Base-by-base conservation (phyloP, 768 basidiomycete genomes). In the Collybiopsis confluens region DNA sequence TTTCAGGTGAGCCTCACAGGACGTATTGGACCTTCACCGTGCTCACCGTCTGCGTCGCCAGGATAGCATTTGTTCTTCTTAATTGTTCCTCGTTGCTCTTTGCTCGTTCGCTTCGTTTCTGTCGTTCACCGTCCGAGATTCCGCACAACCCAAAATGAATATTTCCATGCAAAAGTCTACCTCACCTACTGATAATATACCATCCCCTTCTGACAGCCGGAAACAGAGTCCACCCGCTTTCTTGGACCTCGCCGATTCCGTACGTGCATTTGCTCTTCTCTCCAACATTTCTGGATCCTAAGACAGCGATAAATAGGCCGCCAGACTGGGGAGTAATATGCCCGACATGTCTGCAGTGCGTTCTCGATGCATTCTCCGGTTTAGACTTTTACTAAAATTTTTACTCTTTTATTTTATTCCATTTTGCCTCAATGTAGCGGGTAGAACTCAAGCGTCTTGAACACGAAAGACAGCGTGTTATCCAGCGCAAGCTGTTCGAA, bases 171-270 rank as follows among this genome's bases (percentile, higher is more conserved):
- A 89, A 75, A 82, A 83, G 70, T 80, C 81, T 83, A 86, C 71
- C 73, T 73, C 78, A 68, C 77, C 83, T 77, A 79, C 74, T 80
- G 83, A 88, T 85, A 80, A 81, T 83, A 79, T 73, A 67, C 70
- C 80, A 64, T 64, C 81, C 68, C 52, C 52, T 24, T 74, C 80
- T 49, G 86, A 85, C 65, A 86, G 82, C 60, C 77, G 85, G 68
- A 91, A 89, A 76, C 87, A 88, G 64, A 92, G 87, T 70, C 91
- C 92, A 18, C 90, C 92, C 59, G 92, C 92, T 54, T 94, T 94
- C 73, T 78, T 94, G 72, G 92, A 94, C 77, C 84, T 94, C 63
- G 92, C 92, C 56, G 92, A 94, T 73, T 92, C 92, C 61, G 92
- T 93, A 68, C 64, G 90, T 81, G 53, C 38, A 52, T 54, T 52